These are phyloP conservation scores for Hypocrella siamensis DNA, from an alignment of 2,329 filamentous ascomycete species.

Conservation along the genomic window DNA sequence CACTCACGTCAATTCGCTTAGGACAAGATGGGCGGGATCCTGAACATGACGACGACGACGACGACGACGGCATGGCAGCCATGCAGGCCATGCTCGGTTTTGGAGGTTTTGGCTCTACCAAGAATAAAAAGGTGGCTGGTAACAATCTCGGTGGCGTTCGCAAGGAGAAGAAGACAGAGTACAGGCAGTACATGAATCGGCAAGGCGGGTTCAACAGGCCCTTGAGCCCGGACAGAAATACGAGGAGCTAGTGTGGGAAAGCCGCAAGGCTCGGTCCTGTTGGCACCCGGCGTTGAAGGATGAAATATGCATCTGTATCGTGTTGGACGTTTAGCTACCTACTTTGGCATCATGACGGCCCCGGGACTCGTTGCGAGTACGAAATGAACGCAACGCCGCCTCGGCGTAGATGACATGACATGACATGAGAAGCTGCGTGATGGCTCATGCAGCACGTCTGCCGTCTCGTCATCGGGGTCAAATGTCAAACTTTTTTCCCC, in stretches of 20 bases:
- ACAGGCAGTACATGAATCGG: conserved; percentile 93
- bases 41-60: conserved; percentile 21
- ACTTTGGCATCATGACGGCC: too few species aligned
- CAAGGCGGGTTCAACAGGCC: conserved; percentile 70
- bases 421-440: too few species aligned
- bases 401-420: too few species aligned
- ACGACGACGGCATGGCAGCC: conserved; percentile 52
- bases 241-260: background rate
- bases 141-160: conserved; percentile 71
- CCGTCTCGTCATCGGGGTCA: too few species aligned
- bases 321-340: too few species aligned
- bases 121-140: conserved; percentile 74
- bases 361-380: too few species aligned
- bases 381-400: background rate
- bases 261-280: too few species aligned
- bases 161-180: conserved; percentile 90
- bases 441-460: too few species aligned
- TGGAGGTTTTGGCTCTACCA: conserved; percentile 68
- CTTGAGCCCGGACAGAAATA: conserved; percentile 38
- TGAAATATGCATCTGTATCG: too few species aligned
- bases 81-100: conserved; percentile 91
- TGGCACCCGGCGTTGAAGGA: too few species aligned
- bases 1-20: too few species aligned
- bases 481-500: too few species aligned
- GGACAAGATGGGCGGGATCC: conserved; percentile 10